These are phyloP conservation scores for Pichia inconspicua DNA, from an alignment of 1,139 yeast species.

Conservation along the genomic window DNA sequence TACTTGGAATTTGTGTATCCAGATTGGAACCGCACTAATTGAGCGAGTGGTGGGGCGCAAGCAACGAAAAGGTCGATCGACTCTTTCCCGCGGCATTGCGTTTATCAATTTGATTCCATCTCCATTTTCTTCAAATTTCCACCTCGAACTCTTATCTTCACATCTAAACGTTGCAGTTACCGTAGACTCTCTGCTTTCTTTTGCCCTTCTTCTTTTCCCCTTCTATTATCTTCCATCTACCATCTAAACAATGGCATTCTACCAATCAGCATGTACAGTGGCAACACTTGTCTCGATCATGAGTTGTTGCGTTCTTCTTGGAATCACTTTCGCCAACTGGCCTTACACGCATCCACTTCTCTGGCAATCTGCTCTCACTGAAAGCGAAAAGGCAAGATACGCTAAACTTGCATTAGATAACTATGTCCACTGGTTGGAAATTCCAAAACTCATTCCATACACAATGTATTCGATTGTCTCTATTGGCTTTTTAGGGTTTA, in stretches of 20 bases:
- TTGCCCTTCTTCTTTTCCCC: not conserved
- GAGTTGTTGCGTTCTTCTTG: slow-evolving; percentile 67
- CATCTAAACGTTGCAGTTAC: too few relatives aligned
- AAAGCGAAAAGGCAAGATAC: slow-evolving; percentile 41
- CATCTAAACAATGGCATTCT: slow-evolving; percentile 1
- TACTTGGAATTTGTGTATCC: too few relatives aligned
- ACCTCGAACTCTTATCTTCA: not conserved
- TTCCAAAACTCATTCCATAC: slow-evolving; percentile 54
- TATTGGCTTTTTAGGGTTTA: slow-evolving; percentile 64
- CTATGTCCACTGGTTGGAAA: slow-evolving; percentile 62
- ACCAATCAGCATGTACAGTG: slow-evolving; percentile 5
- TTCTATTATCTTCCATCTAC: too few relatives aligned
- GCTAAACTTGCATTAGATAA: slow-evolving; percentile 51
- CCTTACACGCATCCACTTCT: slow-evolving; percentile 78
- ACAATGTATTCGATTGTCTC: slow-evolving; percentile 44
- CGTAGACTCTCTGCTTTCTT: not conserved
- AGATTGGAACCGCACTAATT: too few relatives aligned
- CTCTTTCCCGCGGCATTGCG: not conserved
- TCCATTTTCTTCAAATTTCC: too few relatives aligned
- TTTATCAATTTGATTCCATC: too few relatives aligned
- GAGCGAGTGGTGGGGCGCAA: too few relatives aligned
- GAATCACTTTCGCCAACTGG: slow-evolving; percentile 68
- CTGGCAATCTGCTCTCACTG: slow-evolving; percentile 47
- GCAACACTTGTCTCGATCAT: slow-evolving; percentile 19
- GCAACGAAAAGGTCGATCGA: not conserved